These are phyloP conservation scores for Aureobasidium sp. DNA, from an alignment of 2,329 filamentous ascomycete genomes.

Conservation along the genomic window DNA sequence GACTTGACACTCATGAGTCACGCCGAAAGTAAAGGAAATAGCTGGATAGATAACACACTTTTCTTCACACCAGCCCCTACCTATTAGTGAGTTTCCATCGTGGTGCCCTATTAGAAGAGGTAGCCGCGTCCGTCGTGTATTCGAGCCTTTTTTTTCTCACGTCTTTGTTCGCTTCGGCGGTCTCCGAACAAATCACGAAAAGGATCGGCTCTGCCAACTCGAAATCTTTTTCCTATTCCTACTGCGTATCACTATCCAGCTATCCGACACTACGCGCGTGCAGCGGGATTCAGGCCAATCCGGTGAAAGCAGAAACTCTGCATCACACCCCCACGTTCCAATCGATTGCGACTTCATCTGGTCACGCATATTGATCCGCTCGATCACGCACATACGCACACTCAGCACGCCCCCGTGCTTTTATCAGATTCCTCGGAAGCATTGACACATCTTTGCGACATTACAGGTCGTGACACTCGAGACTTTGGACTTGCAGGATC, in stretches of 20 bases:
- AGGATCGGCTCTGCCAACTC: not conserved
- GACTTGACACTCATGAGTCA: constrained; percentile 6
- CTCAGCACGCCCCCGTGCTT: not conserved
- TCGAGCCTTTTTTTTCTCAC: not conserved
- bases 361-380: constrained; percentile 12
- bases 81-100: not conserved
- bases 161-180: constrained; percentile 3
- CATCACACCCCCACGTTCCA: constrained; percentile 9
- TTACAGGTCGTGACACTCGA: constrained; percentile 2
- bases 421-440: not conserved
- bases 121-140: not conserved
- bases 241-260: not conserved
- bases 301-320: not conserved
- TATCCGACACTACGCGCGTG: not conserved
- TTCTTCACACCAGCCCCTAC: not conserved
- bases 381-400: constrained; percentile 7
- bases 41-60: constrained; percentile 8
- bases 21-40: constrained; percentile 9
- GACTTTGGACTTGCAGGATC: constrained; percentile 7
- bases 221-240: not conserved
- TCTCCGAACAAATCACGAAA: not conserved
- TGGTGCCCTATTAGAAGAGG: not conserved
- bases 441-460: constrained; percentile 3
- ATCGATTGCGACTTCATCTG: not conserved
- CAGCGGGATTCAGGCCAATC: not conserved